Evolutionary conservation across 345 rosid species (phyloP).

Genomic region (Hibiscus trionum): DNA sequence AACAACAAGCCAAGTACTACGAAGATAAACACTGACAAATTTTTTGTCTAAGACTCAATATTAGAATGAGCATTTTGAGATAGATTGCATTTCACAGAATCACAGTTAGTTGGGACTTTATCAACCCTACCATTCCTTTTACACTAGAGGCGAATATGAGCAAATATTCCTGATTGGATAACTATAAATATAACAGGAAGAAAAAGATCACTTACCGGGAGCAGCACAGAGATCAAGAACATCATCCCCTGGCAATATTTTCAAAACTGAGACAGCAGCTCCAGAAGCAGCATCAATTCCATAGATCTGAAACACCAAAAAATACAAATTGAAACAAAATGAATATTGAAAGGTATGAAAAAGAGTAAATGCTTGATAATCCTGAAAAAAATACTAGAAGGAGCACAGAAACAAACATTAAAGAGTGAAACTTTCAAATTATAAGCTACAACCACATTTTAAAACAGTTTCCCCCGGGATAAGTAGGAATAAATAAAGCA

Average conservation of each 20-base stretch:
- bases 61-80: not conserved
- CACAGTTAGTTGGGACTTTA: not conserved
- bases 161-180: not conserved
- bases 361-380: not conserved
- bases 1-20: not conserved
- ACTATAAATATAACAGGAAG: not conserved
- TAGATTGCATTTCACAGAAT: not conserved
- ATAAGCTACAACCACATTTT: not conserved
- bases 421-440: not conserved
- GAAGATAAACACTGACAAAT: not conserved
- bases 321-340: not conserved
- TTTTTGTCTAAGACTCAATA: not conserved
- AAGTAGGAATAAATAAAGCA: not conserved
- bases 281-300: constrained; percentile 96
- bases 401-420: not conserved
- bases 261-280: constrained; percentile 72
- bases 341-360: not conserved
- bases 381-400: not conserved
- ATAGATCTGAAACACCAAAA: constrained; percentile 46
- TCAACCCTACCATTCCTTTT: not conserved
- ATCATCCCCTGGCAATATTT: constrained; percentile 68
- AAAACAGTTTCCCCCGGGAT: not conserved
- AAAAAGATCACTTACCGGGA: constrained; percentile 45
- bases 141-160: not conserved
- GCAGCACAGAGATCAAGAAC: constrained; percentile 92